phyloP scores from a whole-genome alignment of 129 eudicot species.

The Oenanthe sinensis region DNA sequence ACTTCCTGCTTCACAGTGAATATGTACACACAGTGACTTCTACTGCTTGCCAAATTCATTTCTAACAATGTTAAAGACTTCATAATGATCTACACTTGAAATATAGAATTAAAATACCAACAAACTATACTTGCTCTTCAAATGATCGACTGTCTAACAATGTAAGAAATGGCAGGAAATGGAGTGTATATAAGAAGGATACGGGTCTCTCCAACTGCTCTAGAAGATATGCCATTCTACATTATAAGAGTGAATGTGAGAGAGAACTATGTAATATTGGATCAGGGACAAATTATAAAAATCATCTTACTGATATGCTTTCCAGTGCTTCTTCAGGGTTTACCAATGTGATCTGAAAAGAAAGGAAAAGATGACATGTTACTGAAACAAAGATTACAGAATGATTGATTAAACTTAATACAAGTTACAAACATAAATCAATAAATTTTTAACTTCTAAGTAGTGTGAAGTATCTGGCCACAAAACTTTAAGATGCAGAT shows the following conservation, averaged over 20 bases:
- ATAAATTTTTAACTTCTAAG: background rate
- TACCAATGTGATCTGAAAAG: conserved; percentile 41
- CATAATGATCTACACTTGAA: background rate
- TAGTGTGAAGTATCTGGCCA: background rate
- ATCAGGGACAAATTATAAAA: background rate
- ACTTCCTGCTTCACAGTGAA: conserved; percentile 54
- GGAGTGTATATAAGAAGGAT: conserved; percentile 23
- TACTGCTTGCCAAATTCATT: conserved; percentile 87
- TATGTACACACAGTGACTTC: conserved; percentile 84
- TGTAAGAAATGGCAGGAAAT: conserved; percentile 1
- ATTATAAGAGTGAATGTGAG: conserved; percentile 20
- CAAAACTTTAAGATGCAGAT: background rate
- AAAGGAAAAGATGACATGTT: background rate
- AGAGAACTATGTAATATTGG: conserved; percentile 1
- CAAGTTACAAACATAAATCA: background rate
- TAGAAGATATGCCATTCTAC: conserved; percentile 82
- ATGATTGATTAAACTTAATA: background rate
- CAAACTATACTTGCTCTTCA: background rate
- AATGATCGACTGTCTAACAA: background rate
- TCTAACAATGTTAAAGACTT: conserved; percentile 37
- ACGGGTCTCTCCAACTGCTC: conserved; percentile 99
- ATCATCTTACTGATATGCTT: conserved; percentile 53
- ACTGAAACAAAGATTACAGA: background rate
- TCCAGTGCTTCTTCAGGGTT: conserved; percentile 60
- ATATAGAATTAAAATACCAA: background rate